Evolutionary conservation across 2,329 filamentous ascomycete species (phyloP), one percentile per base, ranked within the genome.

Genomic region (Neospermospora avenae): DNA sequence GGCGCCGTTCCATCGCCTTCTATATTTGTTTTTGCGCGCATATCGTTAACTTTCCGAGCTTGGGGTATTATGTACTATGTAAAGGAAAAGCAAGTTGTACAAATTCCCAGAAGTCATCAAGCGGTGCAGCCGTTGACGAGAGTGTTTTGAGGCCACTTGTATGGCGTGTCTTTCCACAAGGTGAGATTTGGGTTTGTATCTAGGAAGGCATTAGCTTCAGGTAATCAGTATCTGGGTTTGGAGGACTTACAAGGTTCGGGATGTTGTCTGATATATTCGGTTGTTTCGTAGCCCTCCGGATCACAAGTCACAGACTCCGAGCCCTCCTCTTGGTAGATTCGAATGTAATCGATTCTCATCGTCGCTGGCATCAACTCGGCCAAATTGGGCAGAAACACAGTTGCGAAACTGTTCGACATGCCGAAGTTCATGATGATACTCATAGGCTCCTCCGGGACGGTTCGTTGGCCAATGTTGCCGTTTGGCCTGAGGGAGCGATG

Each of bases 311-410:
- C 69, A 41, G 78, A 78, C 67, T 81, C 77, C 13, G 79, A 76
- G 55, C 82, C 79, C 14, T 81, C 78, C 63, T 86, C 82, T 71
- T 89, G 86, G 68, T 89, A 90, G 54, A 90, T 87, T 14, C 87
- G 82, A 57, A 90, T 78, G 70, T 89, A 89, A 72, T 90, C 87
- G 59, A 90, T 77, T 2, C 85, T 79, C 80, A 89, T 87, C 2
- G 78, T 84, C 2, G 84, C 86, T 2, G 87, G 87, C 68, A 88
- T 77, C 45, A 83, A 74, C 16, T 78, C 68, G 4, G 72, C 75
- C 24, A 90, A 74, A 28, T 81, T 83, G 1, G 78, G 79, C 60
- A 84, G 73, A 68, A 89, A 84, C 63, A 89, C 75, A 4, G 77
- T 72, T 0, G 87, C 83, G 72, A 90, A 90, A 72, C 81, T 83